phyloP scores from a whole-genome alignment of 805 yeast genomes.

The Wickerhamiella cacticola region DNA sequence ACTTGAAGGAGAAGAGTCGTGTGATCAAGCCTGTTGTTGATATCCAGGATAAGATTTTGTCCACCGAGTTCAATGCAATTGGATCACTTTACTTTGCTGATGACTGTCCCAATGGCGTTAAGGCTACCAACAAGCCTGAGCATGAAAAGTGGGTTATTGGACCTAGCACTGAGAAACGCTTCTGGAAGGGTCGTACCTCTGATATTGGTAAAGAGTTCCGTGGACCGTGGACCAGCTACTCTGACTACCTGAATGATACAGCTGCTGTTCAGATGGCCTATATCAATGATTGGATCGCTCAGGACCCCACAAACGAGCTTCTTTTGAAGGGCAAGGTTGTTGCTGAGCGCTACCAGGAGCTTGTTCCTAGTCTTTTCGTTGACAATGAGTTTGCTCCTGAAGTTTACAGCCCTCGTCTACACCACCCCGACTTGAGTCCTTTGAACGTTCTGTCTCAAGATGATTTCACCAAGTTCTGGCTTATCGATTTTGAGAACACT shows the following conservation, averaged over 20 bases:
- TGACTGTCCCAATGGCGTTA: conserved; percentile 37
- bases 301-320: conserved; percentile 37
- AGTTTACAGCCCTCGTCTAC: conserved; percentile 59
- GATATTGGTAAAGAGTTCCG: conserved; percentile 37
- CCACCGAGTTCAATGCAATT: conserved; percentile 50
- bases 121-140: conserved; percentile 33
- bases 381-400: conserved; percentile 39
- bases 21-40: conserved; percentile 62
- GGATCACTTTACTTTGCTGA: conserved; percentile 76
- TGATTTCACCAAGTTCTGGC: conserved; percentile 31
- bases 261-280: conserved; percentile 57
- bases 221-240: conserved; percentile 75
- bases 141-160: conserved; percentile 78
- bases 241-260: conserved; percentile 50
- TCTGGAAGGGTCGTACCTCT: conserved; percentile 55
- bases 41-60: conserved; percentile 44
- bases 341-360: conserved; percentile 45
- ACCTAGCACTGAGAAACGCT: conserved; percentile 69
- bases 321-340: conserved; percentile 31
- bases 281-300: conserved; percentile 41
- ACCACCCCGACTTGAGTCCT: conserved; percentile 80
- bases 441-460: conserved; percentile 52
- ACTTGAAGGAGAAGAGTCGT: conserved; percentile 39
- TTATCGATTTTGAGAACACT: conserved; percentile 76
- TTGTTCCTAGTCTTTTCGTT: conserved; percentile 49